A percentile compares a stretch with the other conserved stretches of the same genome.
Evolutionary conservation across 371 early-diverging fungal genomes (phyloP).

Genomic region (Lichtheimia ornata): DNA sequence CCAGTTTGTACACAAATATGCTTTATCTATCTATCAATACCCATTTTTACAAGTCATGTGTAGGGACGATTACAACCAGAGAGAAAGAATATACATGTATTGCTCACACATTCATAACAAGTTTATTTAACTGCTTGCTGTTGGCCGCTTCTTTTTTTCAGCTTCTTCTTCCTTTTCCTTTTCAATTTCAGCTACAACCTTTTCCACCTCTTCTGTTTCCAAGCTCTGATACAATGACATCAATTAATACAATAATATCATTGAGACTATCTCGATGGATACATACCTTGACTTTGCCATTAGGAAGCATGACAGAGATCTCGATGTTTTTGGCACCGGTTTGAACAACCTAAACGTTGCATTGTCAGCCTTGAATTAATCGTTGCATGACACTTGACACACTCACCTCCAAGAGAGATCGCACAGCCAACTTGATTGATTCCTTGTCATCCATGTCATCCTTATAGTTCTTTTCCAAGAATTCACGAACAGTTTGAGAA

Average conservation of each 20-base stretch:
- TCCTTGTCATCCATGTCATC: conserved; percentile 81
- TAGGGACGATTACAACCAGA: too few relatives aligned
- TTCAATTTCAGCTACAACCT: conserved; percentile 84
- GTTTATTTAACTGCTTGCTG: neutral
- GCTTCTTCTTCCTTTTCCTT: conserved; percentile 93
- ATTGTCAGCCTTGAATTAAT: neutral
- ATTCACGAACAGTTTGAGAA: conserved; percentile 96
- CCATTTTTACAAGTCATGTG: too few relatives aligned
- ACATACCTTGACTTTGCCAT: conserved; percentile 67
- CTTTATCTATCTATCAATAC: too few relatives aligned
- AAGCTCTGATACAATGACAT: conserved; percentile 51
- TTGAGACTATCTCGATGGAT: neutral
- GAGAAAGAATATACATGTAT: too few relatives aligned
- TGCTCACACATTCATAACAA: too few relatives aligned
- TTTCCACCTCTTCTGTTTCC: conserved; percentile 82
- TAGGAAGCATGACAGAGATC: conserved; percentile 87
- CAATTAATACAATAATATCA: neutral
- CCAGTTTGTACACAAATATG: too few relatives aligned
- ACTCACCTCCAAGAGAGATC: conserved; percentile 85
- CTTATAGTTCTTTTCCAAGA: conserved; percentile 95
- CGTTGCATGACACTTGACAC: neutral
- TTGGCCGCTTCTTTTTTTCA: conserved; percentile 71
- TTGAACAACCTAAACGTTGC: conserved; percentile 76
- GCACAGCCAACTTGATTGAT: conserved; percentile 89
- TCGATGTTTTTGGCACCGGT: conserved; percentile 99